These are phyloP conservation scores for Beta macrorhiza DNA, from an alignment of 179 eudicot species.

Conservation along the genomic window DNA sequence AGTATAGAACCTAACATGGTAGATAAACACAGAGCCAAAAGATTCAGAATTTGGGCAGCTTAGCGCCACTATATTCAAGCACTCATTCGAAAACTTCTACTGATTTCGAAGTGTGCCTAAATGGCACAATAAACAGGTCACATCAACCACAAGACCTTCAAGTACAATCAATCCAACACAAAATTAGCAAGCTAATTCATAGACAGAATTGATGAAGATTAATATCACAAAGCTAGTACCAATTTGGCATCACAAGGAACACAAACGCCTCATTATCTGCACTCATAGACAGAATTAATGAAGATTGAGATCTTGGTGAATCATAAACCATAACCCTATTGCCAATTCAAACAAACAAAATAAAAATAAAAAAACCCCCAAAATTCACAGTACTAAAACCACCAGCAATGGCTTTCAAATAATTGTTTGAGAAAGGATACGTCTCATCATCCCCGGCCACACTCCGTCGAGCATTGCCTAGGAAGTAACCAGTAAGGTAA, in stretches of 20 bases:
- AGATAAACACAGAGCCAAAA: not conserved
- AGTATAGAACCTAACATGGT: not conserved
- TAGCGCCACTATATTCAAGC: not conserved
- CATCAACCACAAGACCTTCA: not conserved
- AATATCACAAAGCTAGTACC: not conserved
- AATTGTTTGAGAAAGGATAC: constrained; percentile 54
- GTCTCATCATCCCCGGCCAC: constrained; percentile 43
- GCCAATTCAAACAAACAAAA: not conserved
- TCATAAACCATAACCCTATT: not conserved
- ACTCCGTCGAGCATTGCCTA: constrained; percentile 26
- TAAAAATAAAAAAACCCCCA: too few relatives aligned
- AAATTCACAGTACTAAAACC: not conserved
- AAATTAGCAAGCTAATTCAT: not conserved
- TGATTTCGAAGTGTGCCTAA: not conserved
- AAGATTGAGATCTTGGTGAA: not conserved
- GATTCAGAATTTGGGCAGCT: not conserved
- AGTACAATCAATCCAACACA: not conserved
- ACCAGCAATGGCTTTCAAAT: not conserved
- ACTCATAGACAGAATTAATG: not conserved
- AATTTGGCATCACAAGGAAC: not conserved
- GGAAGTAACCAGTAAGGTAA: constrained; percentile 70
- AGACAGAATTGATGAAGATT: not conserved
- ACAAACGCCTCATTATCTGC: not conserved
- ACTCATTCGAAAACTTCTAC: not conserved
- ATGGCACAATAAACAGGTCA: not conserved